Evolutionary conservation across 768 basidiomycete genomes (phyloP), one percentile per base, ranked within the genome.

Genomic region (Tylopilus plumbeoviolaceoides): DNA sequence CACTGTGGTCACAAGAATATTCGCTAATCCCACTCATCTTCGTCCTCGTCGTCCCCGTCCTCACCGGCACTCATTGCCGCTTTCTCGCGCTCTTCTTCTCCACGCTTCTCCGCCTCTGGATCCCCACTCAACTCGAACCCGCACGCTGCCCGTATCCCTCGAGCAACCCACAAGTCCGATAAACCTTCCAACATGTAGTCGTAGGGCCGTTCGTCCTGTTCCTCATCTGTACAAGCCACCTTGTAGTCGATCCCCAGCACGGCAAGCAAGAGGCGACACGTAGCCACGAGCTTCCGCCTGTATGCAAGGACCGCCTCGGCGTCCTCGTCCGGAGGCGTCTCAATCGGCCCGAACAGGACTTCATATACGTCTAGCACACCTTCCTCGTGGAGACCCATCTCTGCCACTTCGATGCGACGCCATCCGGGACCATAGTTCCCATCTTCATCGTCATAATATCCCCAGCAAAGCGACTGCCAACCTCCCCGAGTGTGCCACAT

Each of bases 401-500:
- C 27, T 2, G 15, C 50, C 3, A 17, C 14, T 12, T 60, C 53
- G 17, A 52, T 33, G 1, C 38, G 39, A 17, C 41, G 30, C 43
- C 48, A 31, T 8, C 2, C 2, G 15, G 1, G 31, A 33, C 31
- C 31, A 12, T 33, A 33, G 21, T 39, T 48, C 1, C 39, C 50
- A 18, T 23, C 5, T 23, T 23, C 23, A 5, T 23, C 23, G 23
- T 23, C 23, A 23, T 18, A 48, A n/a, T 15, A 48, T 9, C 47
- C 53, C 53, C 53, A 59, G 31, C 59, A 51, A 9, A 59, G 27
- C 1, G 53, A 17, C 28, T 55, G 57, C 44, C 53, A 59, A 5
- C 50, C 53, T 17, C 42, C 44, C 17, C 39, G 20, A 40, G 45
- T 4, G 49, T 59, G 52, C 44, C 43, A 42, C 7, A 1, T 43